Evolutionary conservation across 1,284 basidiomycete genomes (phyloP), one percentile per base, ranked within the genome.

Genomic region (Marasmius fiardii): DNA sequence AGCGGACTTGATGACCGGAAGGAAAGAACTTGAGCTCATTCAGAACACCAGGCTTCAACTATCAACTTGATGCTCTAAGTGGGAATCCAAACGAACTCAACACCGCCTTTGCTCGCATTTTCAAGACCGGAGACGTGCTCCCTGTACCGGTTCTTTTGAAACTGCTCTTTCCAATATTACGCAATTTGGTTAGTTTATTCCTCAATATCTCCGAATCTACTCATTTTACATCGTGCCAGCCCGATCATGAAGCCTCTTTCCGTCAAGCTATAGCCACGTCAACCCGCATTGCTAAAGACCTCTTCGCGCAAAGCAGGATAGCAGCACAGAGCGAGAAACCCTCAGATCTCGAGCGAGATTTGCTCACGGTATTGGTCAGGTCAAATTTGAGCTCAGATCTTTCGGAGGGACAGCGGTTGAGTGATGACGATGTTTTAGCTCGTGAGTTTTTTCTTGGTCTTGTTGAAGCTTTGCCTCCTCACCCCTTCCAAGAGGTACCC

Each of bases 401-500:
- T 7, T 74, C 80, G 0, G 78, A 81, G 18, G 74, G 67, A 28
- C 84, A 90, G 61, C 74, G 77, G 41, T 70, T 94, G 74, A 77
- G 76, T 20, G 90, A 93, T 60, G 79, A 83, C 24, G 91, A 93
- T 60, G 84, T 93, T 0, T 63, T 88, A 26, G 82, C 84, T 5
- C 92, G 92, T 83, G 75, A 73, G 78, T 81, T 61, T 18, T 23
- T 10, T 62, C 56, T 43, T 52, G 28, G 26, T 16, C 8, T 51
- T 51, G 7, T 54, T 26, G 16, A 11, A 3, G n/a, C 34, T 4
- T 10, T 10, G 6, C 28, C 21, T 53, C 24, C 7, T 52, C 14
- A 41, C n/a, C 55, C n/a, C 44, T 47, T 47, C 3, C 4, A 45
- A 83, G 82, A 83, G 71, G 71, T 85, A 7, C 78, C 82, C 0